phyloP scores from a whole-genome alignment of 768 basidiomycete genomes.

The Boletus patriciae region DNA sequence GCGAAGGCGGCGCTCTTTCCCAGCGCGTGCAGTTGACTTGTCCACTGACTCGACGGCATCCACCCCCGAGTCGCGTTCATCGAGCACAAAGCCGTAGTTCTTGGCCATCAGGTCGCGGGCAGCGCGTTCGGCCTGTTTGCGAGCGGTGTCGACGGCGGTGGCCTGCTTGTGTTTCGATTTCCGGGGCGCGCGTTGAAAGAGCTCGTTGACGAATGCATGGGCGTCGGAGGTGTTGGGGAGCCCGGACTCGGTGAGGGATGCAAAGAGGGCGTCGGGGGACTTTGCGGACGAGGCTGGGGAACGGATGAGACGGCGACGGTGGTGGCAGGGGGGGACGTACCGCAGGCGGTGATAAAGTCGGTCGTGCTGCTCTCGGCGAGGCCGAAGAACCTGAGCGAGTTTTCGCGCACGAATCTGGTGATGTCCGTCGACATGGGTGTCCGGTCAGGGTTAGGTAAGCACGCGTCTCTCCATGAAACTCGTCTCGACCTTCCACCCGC shows the following conservation, averaged over 20 bases:
- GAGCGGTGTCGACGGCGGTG: constrained; percentile 40
- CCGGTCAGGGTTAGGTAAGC: not conserved
- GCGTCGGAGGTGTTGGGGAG: constrained; percentile 80
- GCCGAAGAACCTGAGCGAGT: constrained; percentile 79
- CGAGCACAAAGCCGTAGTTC: constrained; percentile 80
- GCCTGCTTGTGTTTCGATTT: constrained; percentile 69
- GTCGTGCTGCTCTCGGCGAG: constrained; percentile 81
- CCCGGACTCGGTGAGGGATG: constrained; percentile 72
- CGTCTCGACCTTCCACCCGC: constrained; percentile 73
- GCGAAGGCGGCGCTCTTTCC: constrained; percentile 59
- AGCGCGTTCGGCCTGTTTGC: constrained; percentile 75
- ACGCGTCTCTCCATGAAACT: constrained; percentile 43
- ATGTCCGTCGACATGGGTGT: constrained; percentile 60
- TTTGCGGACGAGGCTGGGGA: constrained; percentile 73
- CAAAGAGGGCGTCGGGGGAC: constrained; percentile 73
- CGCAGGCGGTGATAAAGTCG: constrained; percentile 86
- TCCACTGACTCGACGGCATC: constrained; percentile 41
- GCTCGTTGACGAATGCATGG: constrained; percentile 74
- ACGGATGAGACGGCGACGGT: not conserved
- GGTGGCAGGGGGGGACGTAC: constrained; percentile 38
- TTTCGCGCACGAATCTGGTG: constrained; percentile 75
- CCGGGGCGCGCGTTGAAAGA: constrained; percentile 75
- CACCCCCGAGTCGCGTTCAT: constrained; percentile 67
- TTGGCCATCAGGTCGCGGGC: constrained; percentile 65
- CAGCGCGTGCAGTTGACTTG: constrained; percentile 24